Base-by-base conservation (phyloP, 805 yeast genomes). In the Lachancea fermentati region DNA sequence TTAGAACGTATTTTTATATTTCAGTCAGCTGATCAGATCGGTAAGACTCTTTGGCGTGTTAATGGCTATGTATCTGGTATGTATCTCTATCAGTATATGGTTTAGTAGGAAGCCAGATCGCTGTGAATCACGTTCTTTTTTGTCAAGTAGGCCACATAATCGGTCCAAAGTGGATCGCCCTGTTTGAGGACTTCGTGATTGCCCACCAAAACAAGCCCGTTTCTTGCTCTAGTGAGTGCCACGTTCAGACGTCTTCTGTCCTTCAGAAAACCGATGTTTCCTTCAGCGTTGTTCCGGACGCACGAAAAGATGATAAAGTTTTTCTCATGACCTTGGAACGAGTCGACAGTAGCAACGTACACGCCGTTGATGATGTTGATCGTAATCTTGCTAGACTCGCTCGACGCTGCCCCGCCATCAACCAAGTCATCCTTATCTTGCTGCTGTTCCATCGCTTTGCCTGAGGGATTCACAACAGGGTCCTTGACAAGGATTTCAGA, bases 271-370 rank as follows among this genome's bases (percentile, higher is more conserved):
- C 88, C 87, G 43, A 81, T 73, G 42, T 68, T 76, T 19, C 67
- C 55, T n/a, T 59, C 58, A 18, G 46, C 43, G 52, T 81, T 81
- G 15, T 79, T 75, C 52, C 96, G 71, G 24, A 87, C 96, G 54
- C 93, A 77, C 3, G 93, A 78, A 45, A 87, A 67, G 16, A 88
- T 72, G 30, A 87, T 81, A 42, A 79, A 81, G 52, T 84, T 88
- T 63, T 85, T 87, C 54, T 86, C 96, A 51, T 95, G 72, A 22
- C 96, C 96, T 63, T 87, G 96, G 66, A 87, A 87, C 1, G 96
- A 93, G 61, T 87, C 96, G n/a, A 87, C 83, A 0, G 86, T 62
- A 12, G 75, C 69, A 49, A 76, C 64, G 63, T 72, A 65, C 13
- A 73, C 56, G 3, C 71, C 73, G 39, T 69, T 66, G 30, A 73